These are phyloP conservation scores for Schizophyllum amplum DNA, from an alignment of 1,284 basidiomycete species.

Conservation along the genomic window DNA sequence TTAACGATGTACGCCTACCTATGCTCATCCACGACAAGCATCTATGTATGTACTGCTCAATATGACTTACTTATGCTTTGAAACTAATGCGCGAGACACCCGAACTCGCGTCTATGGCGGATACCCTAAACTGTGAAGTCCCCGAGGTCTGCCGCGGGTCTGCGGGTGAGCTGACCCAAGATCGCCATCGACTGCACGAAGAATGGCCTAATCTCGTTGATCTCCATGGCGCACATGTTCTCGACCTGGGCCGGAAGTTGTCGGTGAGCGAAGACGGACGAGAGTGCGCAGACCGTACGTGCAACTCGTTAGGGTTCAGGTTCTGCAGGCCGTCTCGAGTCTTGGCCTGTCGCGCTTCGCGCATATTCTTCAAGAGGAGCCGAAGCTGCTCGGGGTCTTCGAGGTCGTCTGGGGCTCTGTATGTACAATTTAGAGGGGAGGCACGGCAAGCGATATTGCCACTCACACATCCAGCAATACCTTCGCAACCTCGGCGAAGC, in stretches of 20 bases:
- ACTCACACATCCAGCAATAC: slow-evolving; percentile 84
- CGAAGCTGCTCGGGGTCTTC: slow-evolving; percentile 76
- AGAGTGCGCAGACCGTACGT: slow-evolving; percentile 36
- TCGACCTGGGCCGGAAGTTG: slow-evolving; percentile 49
- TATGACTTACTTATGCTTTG: too few species aligned
- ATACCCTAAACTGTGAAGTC: too few species aligned
- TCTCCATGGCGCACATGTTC: slow-evolving; percentile 84
- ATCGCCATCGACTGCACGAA: slow-evolving; percentile 79
- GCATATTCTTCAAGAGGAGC: slow-evolving; percentile 84
- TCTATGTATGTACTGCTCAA: too few species aligned
- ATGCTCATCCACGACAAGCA: too few species aligned
- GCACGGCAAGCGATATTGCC: not conserved
- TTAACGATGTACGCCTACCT: too few species aligned
- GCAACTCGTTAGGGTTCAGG: slow-evolving; percentile 70
- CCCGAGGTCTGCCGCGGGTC: not conserved
- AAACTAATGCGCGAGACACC: too few species aligned
- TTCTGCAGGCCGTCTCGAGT: slow-evolving; percentile 74
- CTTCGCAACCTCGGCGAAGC: slow-evolving; percentile 85
- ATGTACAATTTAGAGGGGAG: slow-evolving; percentile 1
- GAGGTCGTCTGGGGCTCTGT: slow-evolving; percentile 86
- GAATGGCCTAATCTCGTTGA: slow-evolving; percentile 88
- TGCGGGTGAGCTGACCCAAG: slow-evolving; percentile 32
- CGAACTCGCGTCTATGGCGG: too few species aligned
- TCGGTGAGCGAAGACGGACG: not conserved
- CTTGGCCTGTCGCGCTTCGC: slow-evolving; percentile 92